Percentiles rank a stretch among this genome's conserved stretches.
These are phyloP conservation scores for Groenewaldozyma tartarivorans DNA, from an alignment of 805 yeast genomes.

Conservation along the genomic window DNA sequence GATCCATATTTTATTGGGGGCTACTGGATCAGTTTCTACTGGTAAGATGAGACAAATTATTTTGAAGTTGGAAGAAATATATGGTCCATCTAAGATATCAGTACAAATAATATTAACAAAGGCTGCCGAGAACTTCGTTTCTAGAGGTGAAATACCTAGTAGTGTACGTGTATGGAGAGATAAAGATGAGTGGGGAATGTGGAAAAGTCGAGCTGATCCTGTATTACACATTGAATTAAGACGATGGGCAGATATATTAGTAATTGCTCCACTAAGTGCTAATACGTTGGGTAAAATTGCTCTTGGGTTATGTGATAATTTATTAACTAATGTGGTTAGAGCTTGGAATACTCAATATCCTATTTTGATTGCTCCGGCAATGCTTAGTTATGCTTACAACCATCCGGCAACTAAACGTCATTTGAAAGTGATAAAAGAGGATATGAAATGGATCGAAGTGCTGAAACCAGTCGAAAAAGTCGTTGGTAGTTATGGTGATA, in stretches of 20 bases:
- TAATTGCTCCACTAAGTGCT: conserved; percentile 92
- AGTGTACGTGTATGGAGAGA: conserved; percentile 87
- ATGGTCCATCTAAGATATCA: conserved; percentile 62
- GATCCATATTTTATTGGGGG: conserved; percentile 75
- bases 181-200: conserved; percentile 87
- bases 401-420: conserved; percentile 84
- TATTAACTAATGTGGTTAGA: conserved; percentile 79
- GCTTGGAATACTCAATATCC: conserved; percentile 96
- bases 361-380: conserved; percentile 85
- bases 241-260: conserved; percentile 91
- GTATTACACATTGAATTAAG: conserved; percentile 90
- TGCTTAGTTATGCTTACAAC: conserved; percentile 88
- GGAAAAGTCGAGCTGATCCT: conserved; percentile 78
- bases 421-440: conserved; percentile 64
- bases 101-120: conserved; percentile 81
- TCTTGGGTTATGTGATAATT: conserved; percentile 84
- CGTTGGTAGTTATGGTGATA: conserved; percentile 86
- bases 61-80: conserved; percentile 70
- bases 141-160: conserved; percentile 47
- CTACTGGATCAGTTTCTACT: conserved; percentile 83
- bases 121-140: conserved; percentile 73
- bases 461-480: conserved; percentile 92
- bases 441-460: conserved; percentile 93
- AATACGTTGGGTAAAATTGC: conserved; percentile 86
- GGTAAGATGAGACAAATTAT: conserved; percentile 71